Evolutionary conservation across 2,329 filamentous ascomycete species (phyloP).

Genomic region (Aureobasidium sp.): DNA sequence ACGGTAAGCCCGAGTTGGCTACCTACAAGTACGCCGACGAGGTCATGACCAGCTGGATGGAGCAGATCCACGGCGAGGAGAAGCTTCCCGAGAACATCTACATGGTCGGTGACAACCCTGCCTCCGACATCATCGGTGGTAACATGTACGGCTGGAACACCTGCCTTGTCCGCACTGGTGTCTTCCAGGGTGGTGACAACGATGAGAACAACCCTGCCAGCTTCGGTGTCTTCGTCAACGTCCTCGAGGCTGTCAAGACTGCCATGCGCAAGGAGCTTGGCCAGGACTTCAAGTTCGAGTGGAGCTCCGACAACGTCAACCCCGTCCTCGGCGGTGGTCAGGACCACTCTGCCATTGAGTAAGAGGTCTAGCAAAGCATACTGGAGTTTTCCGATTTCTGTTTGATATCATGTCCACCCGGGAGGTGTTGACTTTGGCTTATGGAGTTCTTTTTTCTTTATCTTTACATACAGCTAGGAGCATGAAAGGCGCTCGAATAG

Average conservation of each 20-base stretch:
- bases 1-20: conserved; percentile 66
- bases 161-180: conserved; percentile 68
- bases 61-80: conserved; percentile 66
- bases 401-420: conserved; percentile 10
- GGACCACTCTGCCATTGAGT: conserved; percentile 50
- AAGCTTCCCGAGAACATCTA: conserved; percentile 62
- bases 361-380: conserved; percentile 21
- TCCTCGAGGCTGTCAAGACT: conserved; percentile 62
- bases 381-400: conserved; percentile 9
- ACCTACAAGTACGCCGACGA: conserved; percentile 77
- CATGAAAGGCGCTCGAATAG: conserved; percentile 12
- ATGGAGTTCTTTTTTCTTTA: neutral
- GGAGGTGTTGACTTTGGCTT: conserved; percentile 10
- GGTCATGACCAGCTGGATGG: conserved; percentile 68
- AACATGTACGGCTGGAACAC: conserved; percentile 83
- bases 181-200: conserved; percentile 70
- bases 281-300: conserved; percentile 67
- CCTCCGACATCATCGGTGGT: conserved; percentile 66
- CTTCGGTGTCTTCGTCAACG: conserved; percentile 69
- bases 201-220: conserved; percentile 70
- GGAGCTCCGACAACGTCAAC: conserved; percentile 61
- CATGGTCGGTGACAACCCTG: conserved; percentile 71
- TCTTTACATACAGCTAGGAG: neutral
- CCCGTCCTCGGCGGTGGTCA: conserved; percentile 52
- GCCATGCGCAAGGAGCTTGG: conserved; percentile 64